Evolutionary conservation across 768 basidiomycete species (phyloP).

Genomic region (Cyathus striatus): DNA sequence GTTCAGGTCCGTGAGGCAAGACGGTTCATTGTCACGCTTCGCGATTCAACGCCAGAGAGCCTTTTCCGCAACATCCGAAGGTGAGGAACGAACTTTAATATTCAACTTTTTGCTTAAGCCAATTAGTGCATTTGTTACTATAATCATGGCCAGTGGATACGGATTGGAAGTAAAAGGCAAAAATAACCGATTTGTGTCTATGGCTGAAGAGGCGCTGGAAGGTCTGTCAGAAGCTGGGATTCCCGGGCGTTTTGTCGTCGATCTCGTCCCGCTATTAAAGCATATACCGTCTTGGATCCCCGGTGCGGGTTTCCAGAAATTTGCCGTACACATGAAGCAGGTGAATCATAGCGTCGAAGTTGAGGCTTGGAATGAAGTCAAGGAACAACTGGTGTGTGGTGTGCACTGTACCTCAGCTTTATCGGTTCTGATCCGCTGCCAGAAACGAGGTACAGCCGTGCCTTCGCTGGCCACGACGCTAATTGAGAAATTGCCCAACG

Average conservation of each 20-base stretch:
- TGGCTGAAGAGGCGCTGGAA: constrained; percentile 20
- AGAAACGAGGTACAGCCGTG: constrained; percentile 11
- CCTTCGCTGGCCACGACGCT: constrained; percentile 12
- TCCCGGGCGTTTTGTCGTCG: constrained; percentile 30
- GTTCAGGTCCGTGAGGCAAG: constrained; percentile 38
- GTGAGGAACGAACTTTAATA: constrained; percentile 7
- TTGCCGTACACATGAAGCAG: constrained; percentile 28
- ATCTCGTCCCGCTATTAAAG: constrained; percentile 25
- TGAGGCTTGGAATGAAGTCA: constrained; percentile 14
- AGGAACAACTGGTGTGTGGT: not conserved
- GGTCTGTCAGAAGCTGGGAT: constrained; percentile 20
- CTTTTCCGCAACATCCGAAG: constrained; percentile 12
- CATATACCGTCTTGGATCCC: constrained; percentile 34
- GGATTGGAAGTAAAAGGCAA: constrained; percentile 22
- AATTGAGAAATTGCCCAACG: constrained; percentile 11
- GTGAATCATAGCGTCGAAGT: constrained; percentile 18
- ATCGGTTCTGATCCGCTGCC: not conserved
- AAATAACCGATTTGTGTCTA: constrained; percentile 27
- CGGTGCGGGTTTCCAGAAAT: constrained; percentile 28
- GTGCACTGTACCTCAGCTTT: not conserved
- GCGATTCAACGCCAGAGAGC: constrained; percentile 28
- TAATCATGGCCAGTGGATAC: constrained; percentile 30
- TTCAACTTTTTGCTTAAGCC: not conserved
- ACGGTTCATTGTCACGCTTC: constrained; percentile 33
- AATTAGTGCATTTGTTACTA: constrained; percentile 39